phyloP scores from a whole-genome alignment of 345 rosid genomes.

The Diplotaxis tenuifolia region DNA sequence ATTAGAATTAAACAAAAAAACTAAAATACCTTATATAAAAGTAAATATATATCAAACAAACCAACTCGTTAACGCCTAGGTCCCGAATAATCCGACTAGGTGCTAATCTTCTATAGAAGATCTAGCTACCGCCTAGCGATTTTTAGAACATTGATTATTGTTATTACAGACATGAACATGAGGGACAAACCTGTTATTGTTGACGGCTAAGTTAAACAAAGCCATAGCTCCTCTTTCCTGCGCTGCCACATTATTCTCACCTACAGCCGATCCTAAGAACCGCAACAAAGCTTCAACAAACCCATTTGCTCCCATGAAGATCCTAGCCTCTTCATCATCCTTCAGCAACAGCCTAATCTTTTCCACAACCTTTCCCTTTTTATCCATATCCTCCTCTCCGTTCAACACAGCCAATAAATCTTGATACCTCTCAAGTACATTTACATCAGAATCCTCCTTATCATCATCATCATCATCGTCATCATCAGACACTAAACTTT shows the following conservation, averaged over 20 bases:
- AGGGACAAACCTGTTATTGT: constrained; percentile 79
- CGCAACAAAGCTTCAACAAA: constrained; percentile 71
- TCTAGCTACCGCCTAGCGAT: no score
- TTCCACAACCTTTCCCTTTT: constrained; percentile 64
- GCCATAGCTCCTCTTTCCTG: constrained; percentile 92
- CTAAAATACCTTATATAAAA: no score
- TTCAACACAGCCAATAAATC: constrained; percentile 54
- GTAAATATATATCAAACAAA: no score
- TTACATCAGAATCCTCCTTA: constrained; percentile 44
- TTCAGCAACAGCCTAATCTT: constrained; percentile 67
- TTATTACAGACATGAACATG: not conserved
- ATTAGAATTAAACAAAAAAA: no score
- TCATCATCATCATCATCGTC: constrained; percentile 32
- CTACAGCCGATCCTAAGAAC: constrained; percentile 63
- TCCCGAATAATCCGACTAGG: no score
- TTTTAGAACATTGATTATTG: not conserved
- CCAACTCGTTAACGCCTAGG: no score
- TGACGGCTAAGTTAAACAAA: constrained; percentile 90
- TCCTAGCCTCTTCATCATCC: constrained; percentile 93
- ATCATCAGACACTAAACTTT: constrained; percentile 23
- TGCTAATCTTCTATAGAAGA: no score
- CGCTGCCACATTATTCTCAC: constrained; percentile 44
- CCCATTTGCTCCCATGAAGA: constrained; percentile 82
- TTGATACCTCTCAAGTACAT: constrained; percentile 48
- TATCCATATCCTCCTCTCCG: constrained; percentile 46